Conservation (phyloP, 495 filamentous ascomycete species). For the Daldinia concentrica region DNA sequence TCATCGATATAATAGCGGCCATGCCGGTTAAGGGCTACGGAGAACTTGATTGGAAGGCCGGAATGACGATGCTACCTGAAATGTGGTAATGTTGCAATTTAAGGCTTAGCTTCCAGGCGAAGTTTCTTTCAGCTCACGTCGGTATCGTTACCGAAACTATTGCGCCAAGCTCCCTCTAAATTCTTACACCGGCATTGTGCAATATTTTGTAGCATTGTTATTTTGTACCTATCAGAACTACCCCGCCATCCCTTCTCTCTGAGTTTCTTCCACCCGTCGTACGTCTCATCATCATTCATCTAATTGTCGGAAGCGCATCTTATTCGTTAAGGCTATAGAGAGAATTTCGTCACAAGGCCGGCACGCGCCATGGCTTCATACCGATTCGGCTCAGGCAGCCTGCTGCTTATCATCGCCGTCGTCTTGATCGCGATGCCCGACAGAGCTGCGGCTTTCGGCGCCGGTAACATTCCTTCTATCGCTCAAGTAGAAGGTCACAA, state of each 20-base stretch:
- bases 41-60: neutral
- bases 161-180: neutral
- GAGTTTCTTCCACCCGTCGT: neutral
- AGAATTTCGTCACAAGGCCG: neutral
- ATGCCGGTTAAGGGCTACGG: neutral
- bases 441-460: slow-evolving; percentile 82
- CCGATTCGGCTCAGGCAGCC: slow-evolving; percentile 51
- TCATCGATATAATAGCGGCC: neutral
- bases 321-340: neutral
- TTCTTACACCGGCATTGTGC: neutral
- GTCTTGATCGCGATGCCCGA: slow-evolving; percentile 71
- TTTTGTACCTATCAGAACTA: neutral
- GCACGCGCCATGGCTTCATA: slow-evolving; percentile 51
- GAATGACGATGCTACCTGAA: too few species aligned
- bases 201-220: neutral
- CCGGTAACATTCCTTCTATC: slow-evolving; percentile 95
- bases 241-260: neutral
- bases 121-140: slow-evolving; percentile 6
- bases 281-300: neutral
- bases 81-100: neutral
- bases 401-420: slow-evolving; percentile 59
- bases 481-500: slow-evolving; percentile 93
- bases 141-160: neutral
- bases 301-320: neutral
- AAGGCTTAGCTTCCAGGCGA: neutral